Evolutionary conservation across 495 filamentous ascomycete species (phyloP), one percentile per base, ranked within the genome.

Genomic region (Podospora pseudopauciseta): DNA sequence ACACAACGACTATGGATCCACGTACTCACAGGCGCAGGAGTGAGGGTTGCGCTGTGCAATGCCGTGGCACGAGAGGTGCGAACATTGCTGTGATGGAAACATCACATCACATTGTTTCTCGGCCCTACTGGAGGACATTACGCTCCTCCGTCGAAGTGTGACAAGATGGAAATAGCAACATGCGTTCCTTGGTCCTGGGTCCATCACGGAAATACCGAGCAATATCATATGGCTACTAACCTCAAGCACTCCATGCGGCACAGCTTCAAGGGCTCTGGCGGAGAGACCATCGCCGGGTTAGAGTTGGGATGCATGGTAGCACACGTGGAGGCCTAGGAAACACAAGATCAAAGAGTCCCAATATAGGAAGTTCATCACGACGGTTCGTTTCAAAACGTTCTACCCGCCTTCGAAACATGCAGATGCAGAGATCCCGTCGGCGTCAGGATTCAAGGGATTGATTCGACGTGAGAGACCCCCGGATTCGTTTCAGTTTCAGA

Each of bases 1-100:
- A 96, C 93, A 44, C 95, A 99, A 80, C 84, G 95, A 70, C 82
- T 99, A 54, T 99, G 95, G 95, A 97, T 97, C 72, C 91, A 97
- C 83, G 92, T 97, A 2, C 80, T 99, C 61, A 88, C 87, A 4
- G 88, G 89, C 2, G 93, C 93, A 3, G 93, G 94, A 1, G 85
- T 99, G 15, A 84, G 81, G 71, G 94, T 98, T 30, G 93, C 97
- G 77, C 78, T 98, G 65, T 97, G 93, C 79, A 89, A 94, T 82
- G 94, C 92, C 7, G 86, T 93, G 75, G 92, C 93, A 54, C 89
- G 81, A 77, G 90, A 96, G 76, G 76, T 83, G n/a, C 76, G 76
- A 59, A 76, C 77, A 34, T 64, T 78, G 66, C 75, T 71, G 68
- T 79, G 68, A 72, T 65, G 2, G 55, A 18, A 49, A 56, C 1